Base-by-base conservation (phyloP, 768 basidiomycete genomes). In the Thelephora aurantiotincta region DNA sequence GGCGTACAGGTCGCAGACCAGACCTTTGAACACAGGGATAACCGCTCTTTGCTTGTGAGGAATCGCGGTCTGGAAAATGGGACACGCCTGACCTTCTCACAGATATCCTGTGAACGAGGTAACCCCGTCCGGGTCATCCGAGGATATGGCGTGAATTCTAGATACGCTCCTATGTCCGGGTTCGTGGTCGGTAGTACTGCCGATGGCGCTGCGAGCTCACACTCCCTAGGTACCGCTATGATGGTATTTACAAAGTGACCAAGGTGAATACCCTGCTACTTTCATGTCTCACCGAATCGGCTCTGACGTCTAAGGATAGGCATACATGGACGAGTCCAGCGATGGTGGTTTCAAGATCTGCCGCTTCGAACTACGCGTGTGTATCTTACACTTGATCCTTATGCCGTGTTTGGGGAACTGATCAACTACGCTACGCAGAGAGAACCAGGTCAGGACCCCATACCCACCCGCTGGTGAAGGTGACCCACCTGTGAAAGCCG, bases 1-100 rank as follows among this genome's bases (percentile, higher is more conserved):
- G 26, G 26, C 26, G 9, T 30, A 4, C 92, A 96, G 60, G 88
- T 79, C 54, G 81, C 68, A 44, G 78, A 93, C 59, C 91, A 94
- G 60, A 71, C 69, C 2, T 93, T 91, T 52, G 83, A 89, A 11
- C 74, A 84, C 52, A 61, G 59, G 6, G 74, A 73, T 56, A 93
- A 93, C 59, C 75, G 67, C 50, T 74, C 84, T 36, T 64, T 30
- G 9, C 9, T 4, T 30, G 26, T 30, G 26, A 30, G 26, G 26
- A 30, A 9, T 30, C 26, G 9, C 4, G 9, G 26, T 30, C 9
- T 30, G 26, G 26, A 13, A 44, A 11, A n/a, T 6, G 0, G 13
- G 6, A 16, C 19, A 38, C 35, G 26, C 50, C 30, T 16, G 22
- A 30, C 9, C 11, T 13, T 30, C 33, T 23, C 9, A 33, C 23